Evolutionary conservation across 2,329 filamentous ascomycete species (phyloP), one percentile per base, ranked within the genome.

Genomic region (Stylonectria norvegica): DNA sequence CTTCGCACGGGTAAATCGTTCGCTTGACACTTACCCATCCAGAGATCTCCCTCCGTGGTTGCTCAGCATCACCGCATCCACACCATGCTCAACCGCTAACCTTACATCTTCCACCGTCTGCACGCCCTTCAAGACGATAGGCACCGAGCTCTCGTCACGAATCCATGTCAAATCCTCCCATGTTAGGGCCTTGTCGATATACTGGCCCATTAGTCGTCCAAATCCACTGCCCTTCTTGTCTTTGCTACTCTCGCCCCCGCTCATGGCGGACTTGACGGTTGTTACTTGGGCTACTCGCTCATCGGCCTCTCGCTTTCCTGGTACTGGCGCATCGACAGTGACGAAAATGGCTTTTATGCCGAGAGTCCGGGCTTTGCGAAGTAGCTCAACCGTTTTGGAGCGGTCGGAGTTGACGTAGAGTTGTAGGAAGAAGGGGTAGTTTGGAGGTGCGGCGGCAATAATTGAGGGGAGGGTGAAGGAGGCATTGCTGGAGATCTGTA

Each of bases 41-140:
- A 78, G 62, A 2, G 75, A 73, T 19, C 78, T 63, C 3, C 78
- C 78, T 14, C 78, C 77, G 40, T 81, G 78, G 45, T 81, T 81
- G 44, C 71, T 76, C 22, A 81, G 48, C 42, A 78, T 57, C 33
- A 81, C 74, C 1, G 76, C 76, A 42, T 77, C 69, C 34, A 74
- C 63, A 0, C 74, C 75, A 38, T 66, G 59, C 31, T 71, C 58
- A 38, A 72, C 66, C 0, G 77, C 76, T 25, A 67, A 52, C 11
- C 65, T 66, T 1, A 77, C 76, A 52, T 81, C 76, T 19, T 73
- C 73, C 0, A 74, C 75, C 15, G 65, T 71, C 63, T 78, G 76
- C 3, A 80, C 68, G 0, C 76, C 76, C 55, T 80, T 80, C 19
- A 79, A 47, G 36, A 78, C 70, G n/a, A 80, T 65, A 0, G 75